A percentile compares a stretch with the other conserved stretches of the same genome.
Evolutionary conservation across 441 rosid species (phyloP).

Genomic region (Eruca vesicaria): DNA sequence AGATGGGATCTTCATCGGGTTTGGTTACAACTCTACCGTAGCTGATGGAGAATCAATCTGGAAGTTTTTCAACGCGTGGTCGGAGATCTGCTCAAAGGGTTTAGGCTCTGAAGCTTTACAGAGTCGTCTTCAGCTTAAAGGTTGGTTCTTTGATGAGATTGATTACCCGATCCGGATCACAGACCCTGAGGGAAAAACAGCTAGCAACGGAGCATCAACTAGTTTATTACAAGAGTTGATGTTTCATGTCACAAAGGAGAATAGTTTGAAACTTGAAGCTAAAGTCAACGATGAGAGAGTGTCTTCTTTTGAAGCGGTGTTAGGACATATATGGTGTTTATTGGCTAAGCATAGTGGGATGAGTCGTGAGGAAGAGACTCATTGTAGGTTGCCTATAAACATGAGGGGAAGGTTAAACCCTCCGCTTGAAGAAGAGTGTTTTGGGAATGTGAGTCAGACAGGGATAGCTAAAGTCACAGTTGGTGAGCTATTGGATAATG

Average conservation of each 20-base stretch:
- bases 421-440: constrained; percentile 27
- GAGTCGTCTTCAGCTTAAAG: constrained; percentile 3
- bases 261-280: constrained; percentile 35
- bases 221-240: constrained; percentile 28
- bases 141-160: constrained; percentile 32
- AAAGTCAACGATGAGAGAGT: constrained; percentile 38
- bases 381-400: constrained; percentile 21
- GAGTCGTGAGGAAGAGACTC: constrained; percentile 15
- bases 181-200: constrained; percentile 15
- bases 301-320: constrained; percentile 44
- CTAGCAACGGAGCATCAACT: not conserved
- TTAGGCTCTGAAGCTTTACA: not conserved
- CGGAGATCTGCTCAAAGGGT: constrained; percentile 34
- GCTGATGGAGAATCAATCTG: constrained; percentile 45
- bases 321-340: constrained; percentile 44
- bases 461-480: constrained; percentile 23
- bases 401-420: constrained; percentile 28
- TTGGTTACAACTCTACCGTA: constrained; percentile 37
- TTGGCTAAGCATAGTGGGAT: constrained; percentile 24
- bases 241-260: constrained; percentile 35
- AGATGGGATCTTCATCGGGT: constrained; percentile 44
- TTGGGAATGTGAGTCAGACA: constrained; percentile 33
- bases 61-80: constrained; percentile 48
- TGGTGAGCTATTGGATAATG: constrained; percentile 27
- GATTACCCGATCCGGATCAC: constrained; percentile 32